A percentile compares a stretch with the other conserved stretches of the same genome.
These are phyloP conservation scores for Corylus heterophylla DNA, from an alignment of 306 rosid species.

Conservation along the genomic window DNA sequence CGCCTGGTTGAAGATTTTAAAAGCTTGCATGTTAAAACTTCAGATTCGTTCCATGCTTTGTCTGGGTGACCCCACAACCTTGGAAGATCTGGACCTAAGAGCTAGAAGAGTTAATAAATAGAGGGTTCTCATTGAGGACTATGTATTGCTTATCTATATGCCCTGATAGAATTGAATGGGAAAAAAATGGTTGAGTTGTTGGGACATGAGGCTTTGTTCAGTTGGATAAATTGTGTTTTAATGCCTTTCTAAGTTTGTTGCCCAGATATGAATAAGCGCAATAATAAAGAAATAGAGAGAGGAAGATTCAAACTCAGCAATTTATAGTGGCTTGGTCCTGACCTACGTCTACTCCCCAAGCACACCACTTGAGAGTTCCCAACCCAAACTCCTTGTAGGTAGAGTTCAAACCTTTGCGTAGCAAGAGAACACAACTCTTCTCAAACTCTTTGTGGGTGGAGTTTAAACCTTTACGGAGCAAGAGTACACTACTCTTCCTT, in stretches of 20 bases:
- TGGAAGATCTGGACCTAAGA: not conserved
- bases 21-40: not conserved
- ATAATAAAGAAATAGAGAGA: too few relatives aligned
- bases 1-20: constrained; percentile 65
- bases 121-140: not conserved
- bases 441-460: too few relatives aligned
- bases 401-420: too few relatives aligned
- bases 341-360: too few relatives aligned
- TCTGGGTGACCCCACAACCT: not conserved
- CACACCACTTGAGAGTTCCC: too few relatives aligned
- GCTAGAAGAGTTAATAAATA: not conserved
- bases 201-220: not conserved
- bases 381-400: too few relatives aligned
- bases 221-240: not conserved
- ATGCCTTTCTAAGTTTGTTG: not conserved
- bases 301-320: too few relatives aligned
- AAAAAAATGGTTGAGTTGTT: not conserved
- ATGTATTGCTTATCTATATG: not conserved
- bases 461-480: too few relatives aligned
- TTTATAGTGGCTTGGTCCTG: too few relatives aligned
- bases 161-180: not conserved
- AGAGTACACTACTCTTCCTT: too few relatives aligned
- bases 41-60: not conserved
- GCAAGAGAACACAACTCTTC: too few relatives aligned
- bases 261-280: too few relatives aligned